phyloP scores from a whole-genome alignment of 352 stramenopile genomes.

The Phytophthora quininea region DNA sequence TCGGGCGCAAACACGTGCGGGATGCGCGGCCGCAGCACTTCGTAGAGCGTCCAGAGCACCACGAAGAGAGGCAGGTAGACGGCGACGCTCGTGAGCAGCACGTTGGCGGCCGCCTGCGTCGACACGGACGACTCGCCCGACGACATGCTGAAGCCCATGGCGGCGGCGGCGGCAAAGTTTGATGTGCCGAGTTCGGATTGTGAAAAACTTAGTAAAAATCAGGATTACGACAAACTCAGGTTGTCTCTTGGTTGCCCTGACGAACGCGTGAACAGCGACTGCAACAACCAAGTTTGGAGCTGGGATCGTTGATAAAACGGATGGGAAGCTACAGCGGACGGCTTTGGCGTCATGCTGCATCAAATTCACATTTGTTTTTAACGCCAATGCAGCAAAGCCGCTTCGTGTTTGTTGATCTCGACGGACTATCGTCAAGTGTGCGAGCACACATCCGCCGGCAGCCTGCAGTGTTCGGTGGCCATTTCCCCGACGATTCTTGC shows the following conservation, averaged over 20 bases:
- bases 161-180: not conserved
- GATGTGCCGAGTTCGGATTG: no score
- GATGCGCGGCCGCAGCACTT: slow-evolving; percentile 55
- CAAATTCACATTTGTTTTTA: no score
- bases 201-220: no score
- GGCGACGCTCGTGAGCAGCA: slow-evolving; percentile 62
- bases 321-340: not conserved
- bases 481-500: not conserved
- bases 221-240: no score
- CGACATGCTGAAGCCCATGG: slow-evolving; percentile 31
- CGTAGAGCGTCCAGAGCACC: slow-evolving; percentile 60
- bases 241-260: no score
- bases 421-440: not conserved
- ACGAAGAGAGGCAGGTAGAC: slow-evolving; percentile 74
- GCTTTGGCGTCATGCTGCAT: no score
- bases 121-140: slow-evolving; percentile 18
- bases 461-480: slow-evolving; percentile 4
- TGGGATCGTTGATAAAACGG: not conserved
- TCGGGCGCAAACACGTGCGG: slow-evolving; percentile 54
- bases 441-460: not conserved
- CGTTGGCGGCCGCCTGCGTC: slow-evolving; percentile 44
- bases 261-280: no score
- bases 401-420: slow-evolving; percentile 4
- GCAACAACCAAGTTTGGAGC: no score
- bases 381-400: not conserved